Evolutionary conservation across 352 stramenopile genomes (phyloP).

Genomic region (Globisporangium middletonii): DNA sequence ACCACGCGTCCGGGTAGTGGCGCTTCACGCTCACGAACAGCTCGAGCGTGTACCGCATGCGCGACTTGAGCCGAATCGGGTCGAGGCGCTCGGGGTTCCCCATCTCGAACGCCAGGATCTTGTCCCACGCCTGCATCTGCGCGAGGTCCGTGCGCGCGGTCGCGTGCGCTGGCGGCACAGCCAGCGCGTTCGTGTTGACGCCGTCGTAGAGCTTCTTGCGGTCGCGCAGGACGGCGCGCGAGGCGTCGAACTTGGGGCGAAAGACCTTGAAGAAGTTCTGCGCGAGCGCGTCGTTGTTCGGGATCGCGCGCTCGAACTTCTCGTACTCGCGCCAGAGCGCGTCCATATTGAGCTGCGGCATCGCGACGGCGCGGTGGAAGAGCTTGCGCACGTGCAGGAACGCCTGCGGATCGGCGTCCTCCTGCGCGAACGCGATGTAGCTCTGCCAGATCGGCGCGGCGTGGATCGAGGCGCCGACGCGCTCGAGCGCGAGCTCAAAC

Average conservation of each 20-base stretch:
- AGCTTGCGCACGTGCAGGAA: slow-evolving; percentile 79
- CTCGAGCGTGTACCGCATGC: slow-evolving; percentile 82
- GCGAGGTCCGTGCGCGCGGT: slow-evolving; percentile 26
- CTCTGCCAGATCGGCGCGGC: slow-evolving; percentile 76
- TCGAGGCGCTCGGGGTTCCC: slow-evolving; percentile 79
- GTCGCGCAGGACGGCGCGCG: slow-evolving; percentile 71
- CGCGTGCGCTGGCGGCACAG: slow-evolving; percentile 32
- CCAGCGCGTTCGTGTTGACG: slow-evolving; percentile 66
- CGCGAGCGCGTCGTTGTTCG: slow-evolving; percentile 82
- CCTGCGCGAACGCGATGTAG: slow-evolving; percentile 77
- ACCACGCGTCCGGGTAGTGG: slow-evolving; percentile 79
- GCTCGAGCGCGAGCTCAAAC: slow-evolving; percentile 76
- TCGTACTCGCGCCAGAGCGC: slow-evolving; percentile 85
- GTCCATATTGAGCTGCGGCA: slow-evolving; percentile 77
- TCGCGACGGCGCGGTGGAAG: slow-evolving; percentile 75
- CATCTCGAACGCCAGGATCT: slow-evolving; percentile 72
- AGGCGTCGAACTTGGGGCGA: slow-evolving; percentile 74
- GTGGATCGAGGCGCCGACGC: slow-evolving; percentile 78
- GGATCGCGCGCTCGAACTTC: slow-evolving; percentile 83
- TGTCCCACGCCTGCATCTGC: slow-evolving; percentile 75
- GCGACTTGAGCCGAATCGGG: slow-evolving; percentile 66
- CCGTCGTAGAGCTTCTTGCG: slow-evolving; percentile 80
- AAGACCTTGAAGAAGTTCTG: slow-evolving; percentile 89
- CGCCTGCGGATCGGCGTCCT: slow-evolving; percentile 63
- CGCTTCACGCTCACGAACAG: slow-evolving; percentile 72